Evolutionary conservation across 1,139 yeast species (phyloP), one percentile per base, ranked within the genome.

Genomic region (Scheffersomyces stambukii): DNA sequence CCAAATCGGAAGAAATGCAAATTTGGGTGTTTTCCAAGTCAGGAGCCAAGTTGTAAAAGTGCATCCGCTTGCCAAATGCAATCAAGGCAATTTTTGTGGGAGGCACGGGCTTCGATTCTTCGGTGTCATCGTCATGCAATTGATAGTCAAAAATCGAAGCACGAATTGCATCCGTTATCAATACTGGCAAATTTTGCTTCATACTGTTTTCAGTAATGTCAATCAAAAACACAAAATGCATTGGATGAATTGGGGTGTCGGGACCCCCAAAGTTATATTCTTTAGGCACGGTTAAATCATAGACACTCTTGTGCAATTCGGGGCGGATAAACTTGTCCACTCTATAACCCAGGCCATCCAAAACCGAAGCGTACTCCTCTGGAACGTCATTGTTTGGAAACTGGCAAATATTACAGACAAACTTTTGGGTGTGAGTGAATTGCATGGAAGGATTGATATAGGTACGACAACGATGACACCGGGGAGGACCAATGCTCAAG

Each of bases 381-480:
- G 95, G 86, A 7, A 83, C 78, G 5, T 65, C 63, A 46, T 81
- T 83, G 33, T 86, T 74, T 7, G 68, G 59, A 44, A 83, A 84
- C 38, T 78, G 81, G 59, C 99, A 91, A 48, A 91, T 75, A 54
- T 91, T 91, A 63, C 99, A 91, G 15, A 76, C 68, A 55, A 85
- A 83, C 37, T 63, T 66, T 24, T 79, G 75, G 23, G 79, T 80
- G 29, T 70, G 72, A 7, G 77, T 69, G 42, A 81, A 79, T 43
- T 77, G 80, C 79, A 84, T 82, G 11, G 79, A 75, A 3, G 97
- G 95, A 51, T 91, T 91, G 42, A 88, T 70, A 54, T 88, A 91
- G 1, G 95, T 74, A 35, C 96, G 74, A 57, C 99, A 91, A 35
- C 98, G 78, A 41, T 77, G 74, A 57, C 98, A 91, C 45, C 99